Evolutionary conservation across 2,329 filamentous ascomycete genomes (phyloP), one percentile per base, ranked within the genome.

Genomic region (Domatiomyces globalis): DNA sequence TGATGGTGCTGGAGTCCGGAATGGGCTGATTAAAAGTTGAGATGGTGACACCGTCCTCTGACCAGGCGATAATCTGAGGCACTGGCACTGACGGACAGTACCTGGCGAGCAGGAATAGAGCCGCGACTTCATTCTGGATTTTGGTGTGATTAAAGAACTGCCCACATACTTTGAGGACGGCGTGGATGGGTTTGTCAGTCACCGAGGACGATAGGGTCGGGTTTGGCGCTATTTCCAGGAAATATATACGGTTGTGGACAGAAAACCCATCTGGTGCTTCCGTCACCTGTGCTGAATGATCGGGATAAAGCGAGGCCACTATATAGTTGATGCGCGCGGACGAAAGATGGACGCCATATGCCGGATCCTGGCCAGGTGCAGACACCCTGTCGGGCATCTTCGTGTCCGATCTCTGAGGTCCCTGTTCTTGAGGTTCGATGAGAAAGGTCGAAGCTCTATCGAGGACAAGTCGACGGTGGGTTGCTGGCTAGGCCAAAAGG

Each of bases 171-270:
- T 56, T 57, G 36, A 57, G 51, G 9, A 56, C 55, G n/a, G 51
- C 42, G 6, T 46, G 46, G 36, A 49, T 50, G 6, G 52, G 47
- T 17, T 49, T 50, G n/a, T 53, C 17, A n/a, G 48, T 42, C 18
- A 44, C 42, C 12, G 20, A 43, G 3, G 43, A 46, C 6, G 36
- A 19, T 12, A 27, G 43, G 3, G 48, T 46, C 4, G 54, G 55
- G 20, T 48, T 29, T 19, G 22, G 50, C 49, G 17, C 46, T 43
- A 58, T 51, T 25, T 56, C 49, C 39, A 59, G 43, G 43, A 53
- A 57, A 50, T 59, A 59, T 52, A 59, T 59, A 36, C 55, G 50
- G 36, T 57, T 59, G 47, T 56, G 56, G 55, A 59, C 56, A 1
- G 57, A 59, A n/a, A 56, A 53, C 15, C 57, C 55, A 1, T 49